phyloP scores from a whole-genome alignment of 1,284 basidiomycete genomes.

The Puccinia novopanici region DNA sequence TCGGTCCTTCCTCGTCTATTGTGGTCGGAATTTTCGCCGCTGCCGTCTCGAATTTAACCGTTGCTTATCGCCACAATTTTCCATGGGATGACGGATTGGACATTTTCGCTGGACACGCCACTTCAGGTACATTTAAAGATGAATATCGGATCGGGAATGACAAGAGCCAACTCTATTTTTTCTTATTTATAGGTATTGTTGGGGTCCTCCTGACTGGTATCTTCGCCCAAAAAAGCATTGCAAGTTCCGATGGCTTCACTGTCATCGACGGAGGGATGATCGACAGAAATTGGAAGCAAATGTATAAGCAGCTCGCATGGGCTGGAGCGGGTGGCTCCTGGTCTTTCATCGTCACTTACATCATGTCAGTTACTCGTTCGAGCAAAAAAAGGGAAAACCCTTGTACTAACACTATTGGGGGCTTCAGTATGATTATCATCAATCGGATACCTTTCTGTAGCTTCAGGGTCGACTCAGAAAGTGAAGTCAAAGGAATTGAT shows the following conservation, averaged over 20 bases:
- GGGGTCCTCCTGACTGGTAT: constrained; percentile 61
- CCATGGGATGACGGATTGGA: constrained; percentile 75
- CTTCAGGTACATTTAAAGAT: constrained; percentile 29
- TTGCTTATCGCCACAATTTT: constrained; percentile 69
- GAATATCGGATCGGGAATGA: constrained; percentile 28
- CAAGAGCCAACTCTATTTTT: constrained; percentile 64
- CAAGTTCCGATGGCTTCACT: constrained; percentile 68
- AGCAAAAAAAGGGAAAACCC: constrained; percentile 61
- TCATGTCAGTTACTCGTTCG: constrained; percentile 60
- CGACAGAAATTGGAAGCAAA: constrained; percentile 69
- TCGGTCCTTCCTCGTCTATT: constrained; percentile 67
- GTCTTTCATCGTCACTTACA: constrained; percentile 64
- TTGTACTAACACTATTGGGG: neutral
- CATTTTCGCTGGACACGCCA: constrained; percentile 57
- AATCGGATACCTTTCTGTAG: constrained; percentile 73
- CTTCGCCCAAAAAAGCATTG: constrained; percentile 78
- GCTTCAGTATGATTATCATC: constrained; percentile 65
- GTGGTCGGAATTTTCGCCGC: constrained; percentile 74
- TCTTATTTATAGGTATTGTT: constrained; percentile 64
- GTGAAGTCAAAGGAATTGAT: constrained; percentile 83
- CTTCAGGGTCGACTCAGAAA: constrained; percentile 73
- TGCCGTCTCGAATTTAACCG: constrained; percentile 79
- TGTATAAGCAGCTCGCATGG: constrained; percentile 82
- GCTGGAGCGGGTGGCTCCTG: constrained; percentile 69
- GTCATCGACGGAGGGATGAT: constrained; percentile 72